Evolutionary conservation across 345 rosid species (phyloP), one percentile per base, ranked within the genome.

Genomic region (Pelargonium nanum): DNA sequence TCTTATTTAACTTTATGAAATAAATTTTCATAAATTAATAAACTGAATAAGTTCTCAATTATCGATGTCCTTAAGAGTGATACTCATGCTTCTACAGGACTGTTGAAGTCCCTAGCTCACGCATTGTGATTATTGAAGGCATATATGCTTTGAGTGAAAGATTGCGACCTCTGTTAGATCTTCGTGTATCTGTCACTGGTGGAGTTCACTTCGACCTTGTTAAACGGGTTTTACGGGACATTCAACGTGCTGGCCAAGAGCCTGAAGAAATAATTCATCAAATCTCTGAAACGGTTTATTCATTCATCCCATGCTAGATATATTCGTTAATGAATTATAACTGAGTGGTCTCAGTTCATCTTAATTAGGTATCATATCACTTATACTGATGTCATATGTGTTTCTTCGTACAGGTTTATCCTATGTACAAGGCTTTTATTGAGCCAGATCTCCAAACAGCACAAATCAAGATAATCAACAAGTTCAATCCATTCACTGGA

Each of bases 181-280:
- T 93, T 65, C 99, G 99, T 24, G 97, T 89, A 57, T 93, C 99
- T 63, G 83, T 93, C 63, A 93, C 97, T 22, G 99, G 97, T 61
- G 97, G 97, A 57, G 86, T 93, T 77, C 97, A 93, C 76, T 84
- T 89, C 73, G 99, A 93, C 77, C 95, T 93, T 65, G 99, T 93
- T 67, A 93, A 93, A 69, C 86, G 96, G 65, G 99, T 93, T 67
- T 74, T 93, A 67, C 80, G 96, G 28, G 99, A 93, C 71, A 93
- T 93, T 72, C 97, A 93, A 73, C 99, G 97, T 65, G 99, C 81
- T 75, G 96, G 84, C 66, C 97, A 89, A 76, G 99, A 87, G 75
- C 99, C 99, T 70, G 97, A 93, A 78, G 97, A 93, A 74, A 93
- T 93, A 21, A 93, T 93, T 71, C 99, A 89, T 68, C 99, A 93